Evolutionary conservation across 495 filamentous ascomycete species (phyloP).

Genomic region (Saxophila tyrrhenica): DNA sequence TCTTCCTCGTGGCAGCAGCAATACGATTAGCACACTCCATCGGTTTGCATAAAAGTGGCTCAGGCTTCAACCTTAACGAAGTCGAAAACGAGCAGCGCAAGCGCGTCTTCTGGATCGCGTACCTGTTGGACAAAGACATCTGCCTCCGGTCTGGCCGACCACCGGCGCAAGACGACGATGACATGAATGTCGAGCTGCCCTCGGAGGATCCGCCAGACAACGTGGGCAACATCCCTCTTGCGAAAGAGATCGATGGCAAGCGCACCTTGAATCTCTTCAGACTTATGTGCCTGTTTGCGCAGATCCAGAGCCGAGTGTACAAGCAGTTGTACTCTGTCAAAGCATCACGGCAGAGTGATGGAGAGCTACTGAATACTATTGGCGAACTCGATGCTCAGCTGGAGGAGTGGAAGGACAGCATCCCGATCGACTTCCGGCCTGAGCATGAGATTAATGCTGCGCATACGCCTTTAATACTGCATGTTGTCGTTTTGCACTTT

Average conservation of each 20-base stretch:
- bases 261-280: conserved; percentile 90
- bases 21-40: conserved; percentile 89
- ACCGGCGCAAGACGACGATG: conserved; percentile 91
- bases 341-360: conserved; percentile 82
- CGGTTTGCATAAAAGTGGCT: conserved; percentile 85
- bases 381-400: conserved; percentile 88
- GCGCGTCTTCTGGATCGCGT: conserved; percentile 96
- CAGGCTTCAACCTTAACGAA: conserved; percentile 77
- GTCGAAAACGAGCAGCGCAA: conserved; percentile 92
- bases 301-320: conserved; percentile 89
- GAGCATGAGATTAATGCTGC: conserved; percentile 88
- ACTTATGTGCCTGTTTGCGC: conserved; percentile 78
- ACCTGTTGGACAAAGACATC: conserved; percentile 90
- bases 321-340: conserved; percentile 87
- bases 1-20: conserved; percentile 85
- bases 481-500: conserved; percentile 87
- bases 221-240: conserved; percentile 82
- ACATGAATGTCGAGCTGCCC: conserved; percentile 95
- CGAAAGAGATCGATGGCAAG: conserved; percentile 55
- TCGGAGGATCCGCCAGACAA: conserved; percentile 84
- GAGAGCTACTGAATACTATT: conserved; percentile 88
- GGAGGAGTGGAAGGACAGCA: conserved; percentile 91
- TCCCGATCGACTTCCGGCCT: conserved; percentile 86
- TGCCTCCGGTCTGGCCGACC: conserved; percentile 87
- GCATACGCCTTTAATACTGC: conserved; percentile 80